These are phyloP conservation scores for Trapa incisa DNA, from an alignment of 345 rosid species.

Conservation along the genomic window DNA sequence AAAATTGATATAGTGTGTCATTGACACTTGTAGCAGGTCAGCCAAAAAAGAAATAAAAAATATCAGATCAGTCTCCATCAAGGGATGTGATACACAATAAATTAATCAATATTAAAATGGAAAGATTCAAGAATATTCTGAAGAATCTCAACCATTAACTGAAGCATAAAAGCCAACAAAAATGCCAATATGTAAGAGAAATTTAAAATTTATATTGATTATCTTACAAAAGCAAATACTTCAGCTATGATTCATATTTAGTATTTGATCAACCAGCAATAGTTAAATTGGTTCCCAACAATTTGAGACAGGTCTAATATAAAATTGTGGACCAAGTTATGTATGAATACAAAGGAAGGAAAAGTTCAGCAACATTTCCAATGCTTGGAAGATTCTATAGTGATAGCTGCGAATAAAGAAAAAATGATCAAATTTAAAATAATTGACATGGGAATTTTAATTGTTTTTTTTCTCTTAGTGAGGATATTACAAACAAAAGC, in stretches of 20 bases:
- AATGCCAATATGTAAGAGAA: too few species aligned
- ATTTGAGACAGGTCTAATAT: background rate
- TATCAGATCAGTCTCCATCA: too few species aligned
- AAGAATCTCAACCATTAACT: too few species aligned
- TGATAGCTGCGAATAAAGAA: background rate
- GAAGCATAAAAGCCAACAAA: too few species aligned
- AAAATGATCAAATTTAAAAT: background rate
- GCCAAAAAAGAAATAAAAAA: too few species aligned
- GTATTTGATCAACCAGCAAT: background rate
- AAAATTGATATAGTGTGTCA: background rate
- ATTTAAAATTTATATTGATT: background rate
- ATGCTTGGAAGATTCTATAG: background rate
- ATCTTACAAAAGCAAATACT: background rate
- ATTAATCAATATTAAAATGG: too few species aligned
- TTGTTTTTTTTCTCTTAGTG: background rate
- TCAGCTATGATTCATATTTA: background rate
- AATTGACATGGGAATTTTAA: background rate
- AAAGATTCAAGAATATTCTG: too few species aligned
- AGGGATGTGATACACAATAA: too few species aligned
- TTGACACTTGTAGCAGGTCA: background rate
- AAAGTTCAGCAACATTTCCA: background rate
- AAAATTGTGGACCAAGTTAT: background rate
- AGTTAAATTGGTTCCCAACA: background rate
- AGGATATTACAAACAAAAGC: background rate
- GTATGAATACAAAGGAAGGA: background rate